A percentile compares a stretch with the other conserved stretches of the same genome.
Evolutionary conservation across 805 yeast genomes (phyloP).

Genomic region (Saccharomyces paradoxus): DNA sequence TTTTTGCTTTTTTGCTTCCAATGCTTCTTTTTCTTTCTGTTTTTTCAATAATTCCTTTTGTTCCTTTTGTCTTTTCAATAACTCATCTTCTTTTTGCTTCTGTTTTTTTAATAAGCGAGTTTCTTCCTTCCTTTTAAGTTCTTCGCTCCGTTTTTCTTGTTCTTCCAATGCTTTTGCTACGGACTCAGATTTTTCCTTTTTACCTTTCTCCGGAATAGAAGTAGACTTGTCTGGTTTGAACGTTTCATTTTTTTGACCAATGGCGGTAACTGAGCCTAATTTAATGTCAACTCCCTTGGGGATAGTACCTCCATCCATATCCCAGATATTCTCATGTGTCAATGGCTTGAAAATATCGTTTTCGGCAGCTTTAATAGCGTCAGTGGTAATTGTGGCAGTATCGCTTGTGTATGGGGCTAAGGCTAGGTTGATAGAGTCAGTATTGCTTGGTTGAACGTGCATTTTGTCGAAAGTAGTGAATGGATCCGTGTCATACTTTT

Average conservation of each 20-base stretch:
- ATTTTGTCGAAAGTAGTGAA: neutral
- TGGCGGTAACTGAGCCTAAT: slow-evolving; percentile 2
- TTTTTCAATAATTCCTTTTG: neutral
- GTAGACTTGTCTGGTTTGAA: neutral
- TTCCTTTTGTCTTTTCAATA: slow-evolving; percentile 5
- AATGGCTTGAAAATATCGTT: neutral
- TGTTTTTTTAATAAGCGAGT: slow-evolving; percentile 9
- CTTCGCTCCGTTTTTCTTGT: slow-evolving; percentile 10
- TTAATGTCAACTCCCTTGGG: slow-evolving; percentile 9
- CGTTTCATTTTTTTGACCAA: neutral
- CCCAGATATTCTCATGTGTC: slow-evolving; percentile 6
- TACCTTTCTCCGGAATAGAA: slow-evolving; percentile 2
- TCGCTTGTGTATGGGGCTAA: neutral
- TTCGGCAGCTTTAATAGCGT: neutral
- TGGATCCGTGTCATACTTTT: slow-evolving; percentile 1
- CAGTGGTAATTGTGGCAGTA: neutral
- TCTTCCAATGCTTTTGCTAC: slow-evolving; percentile 18
- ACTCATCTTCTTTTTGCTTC: slow-evolving; percentile 4
- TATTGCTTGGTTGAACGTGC: neutral
- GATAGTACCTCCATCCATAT: slow-evolving; percentile 3
- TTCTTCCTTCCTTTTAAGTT: slow-evolving; percentile 8
- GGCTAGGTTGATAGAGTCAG: neutral
- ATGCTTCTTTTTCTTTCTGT: neutral
- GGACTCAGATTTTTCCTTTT: slow-evolving; percentile 15
- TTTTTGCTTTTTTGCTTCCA: neutral